Conservation (phyloP, 2,329 filamentous ascomycete species). For the Aureobasidium lini region DNA sequence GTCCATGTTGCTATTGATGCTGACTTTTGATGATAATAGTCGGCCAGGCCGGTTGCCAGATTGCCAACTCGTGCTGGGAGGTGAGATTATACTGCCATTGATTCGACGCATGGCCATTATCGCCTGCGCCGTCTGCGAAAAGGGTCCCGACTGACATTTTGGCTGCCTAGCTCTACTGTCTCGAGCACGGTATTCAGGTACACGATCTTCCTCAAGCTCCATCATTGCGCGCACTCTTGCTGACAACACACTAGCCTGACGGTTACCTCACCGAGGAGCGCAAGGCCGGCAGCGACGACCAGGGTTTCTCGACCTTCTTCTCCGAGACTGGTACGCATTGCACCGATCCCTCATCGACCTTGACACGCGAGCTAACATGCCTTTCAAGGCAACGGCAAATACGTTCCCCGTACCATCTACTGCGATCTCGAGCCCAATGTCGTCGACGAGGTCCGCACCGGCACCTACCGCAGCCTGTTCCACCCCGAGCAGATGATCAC, state of each 20-base stretch:
- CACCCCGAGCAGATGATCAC: slow-evolving; percentile 99
- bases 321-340: slow-evolving; percentile 92
- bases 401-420: slow-evolving; percentile 98
- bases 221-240: slow-evolving; percentile 3
- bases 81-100: slow-evolving; percentile 51
- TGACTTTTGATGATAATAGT: slow-evolving; percentile 61
- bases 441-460: slow-evolving; percentile 97
- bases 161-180: slow-evolving; percentile 80
- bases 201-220: slow-evolving; percentile 27
- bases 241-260: slow-evolving; percentile 64
- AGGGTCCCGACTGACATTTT: slow-evolving; percentile 18
- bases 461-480: slow-evolving; percentile 92
- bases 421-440: slow-evolving; percentile 99
- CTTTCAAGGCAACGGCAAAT: slow-evolving; percentile 83
- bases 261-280: slow-evolving; percentile 97
- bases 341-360: slow-evolving; percentile 79
- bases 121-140: neutral
- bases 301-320: slow-evolving; percentile 99
- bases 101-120: neutral
- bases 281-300: slow-evolving; percentile 85
- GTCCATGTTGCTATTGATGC: slow-evolving; percentile 24
- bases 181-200: slow-evolving; percentile 99
- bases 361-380: slow-evolving; percentile 15
- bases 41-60: slow-evolving; percentile 99
- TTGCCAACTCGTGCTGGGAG: slow-evolving; percentile 99